Conservation (phyloP, 2,329 filamentous ascomycete species). For the Rutstroemia sp. region DNA sequence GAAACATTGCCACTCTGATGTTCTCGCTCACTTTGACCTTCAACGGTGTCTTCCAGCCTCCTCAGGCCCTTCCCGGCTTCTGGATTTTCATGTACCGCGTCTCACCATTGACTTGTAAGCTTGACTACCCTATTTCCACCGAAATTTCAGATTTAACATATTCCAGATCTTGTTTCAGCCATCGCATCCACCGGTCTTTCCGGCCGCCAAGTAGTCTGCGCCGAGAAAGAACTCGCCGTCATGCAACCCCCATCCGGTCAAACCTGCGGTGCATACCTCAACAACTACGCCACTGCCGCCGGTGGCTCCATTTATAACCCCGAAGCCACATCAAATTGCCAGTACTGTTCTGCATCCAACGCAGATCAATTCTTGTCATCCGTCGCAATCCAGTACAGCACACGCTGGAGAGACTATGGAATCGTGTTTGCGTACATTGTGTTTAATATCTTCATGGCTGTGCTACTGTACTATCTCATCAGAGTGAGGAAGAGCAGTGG, state of each 20-base stretch:
- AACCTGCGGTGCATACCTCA: conserved; percentile 55
- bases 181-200: conserved; percentile 66
- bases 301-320: conserved; percentile 49
- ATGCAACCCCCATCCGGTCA: conserved; percentile 52
- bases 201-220: conserved; percentile 58
- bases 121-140: not conserved
- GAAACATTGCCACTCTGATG: conserved; percentile 68
- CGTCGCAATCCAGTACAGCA: conserved; percentile 44
- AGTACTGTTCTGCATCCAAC: conserved; percentile 51
- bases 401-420: conserved; percentile 64
- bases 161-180: conserved; percentile 63
- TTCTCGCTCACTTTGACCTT: conserved; percentile 70
- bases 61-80: conserved; percentile 59
- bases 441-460: conserved; percentile 47
- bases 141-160: conserved; percentile 23
- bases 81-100: conserved; percentile 84
- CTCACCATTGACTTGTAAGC: conserved; percentile 38
- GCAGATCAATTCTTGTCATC: conserved; percentile 42
- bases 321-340: conserved; percentile 41
- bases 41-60: conserved; percentile 65
- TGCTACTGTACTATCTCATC: conserved; percentile 46
- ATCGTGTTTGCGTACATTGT: conserved; percentile 50
- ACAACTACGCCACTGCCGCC: conserved; percentile 37
- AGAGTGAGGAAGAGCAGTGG: conserved; percentile 27
- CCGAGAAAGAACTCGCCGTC: conserved; percentile 57